Base-by-base conservation (phyloP, 768 basidiomycete genomes). In the Xerocomellus amylosporus region DNA sequence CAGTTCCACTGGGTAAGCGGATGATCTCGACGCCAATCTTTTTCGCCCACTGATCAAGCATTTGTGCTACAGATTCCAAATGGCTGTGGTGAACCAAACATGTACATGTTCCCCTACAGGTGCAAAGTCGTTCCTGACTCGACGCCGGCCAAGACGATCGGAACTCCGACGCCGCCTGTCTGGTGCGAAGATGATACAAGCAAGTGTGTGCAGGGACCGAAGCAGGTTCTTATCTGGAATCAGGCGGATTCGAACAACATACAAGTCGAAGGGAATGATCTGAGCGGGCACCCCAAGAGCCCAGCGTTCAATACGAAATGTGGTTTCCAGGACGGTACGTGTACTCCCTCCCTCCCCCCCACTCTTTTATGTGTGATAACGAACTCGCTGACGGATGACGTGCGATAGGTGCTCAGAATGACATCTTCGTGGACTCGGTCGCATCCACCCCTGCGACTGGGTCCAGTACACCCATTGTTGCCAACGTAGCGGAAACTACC, bases 301-400 rank as follows among this genome's bases (percentile, higher is more conserved):
- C 56, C 59, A 4, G 52, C 0, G 14, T 65, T 65, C 45, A 65
- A 62, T 22, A 0, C 1, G 2, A 52, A 38, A 8, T 64, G 63
- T 30, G 63, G 63, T 30, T 64, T 58, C 50, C 0, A 2, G 0
- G 14, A 24, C 2, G 63, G 63, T 64, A 36, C 30, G 63, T 53
- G 22, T 8, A 36, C 14, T 8, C 33, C 13, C 15, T n/a, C 6
- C 14, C 10, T 37, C 9, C 12, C 19, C 7, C 13, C 17, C 22
- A n/a, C 17, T 13, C 12, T 13, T 33, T 38, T 14, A 13, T 14
- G 7, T 43, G 17, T 39, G 31, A 10, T 24, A 4, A 31, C 20
- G 36, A 15, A 5, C 5, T 46, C 3, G 22, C 7, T 55, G 46
- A 61, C 42, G 13, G 22, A 30, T 19, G 38, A 26, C 10, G 17